These are phyloP conservation scores for Blastocystis sp. DNA, from an alignment of 352 stramenopile genomes.

Conservation along the genomic window DNA sequence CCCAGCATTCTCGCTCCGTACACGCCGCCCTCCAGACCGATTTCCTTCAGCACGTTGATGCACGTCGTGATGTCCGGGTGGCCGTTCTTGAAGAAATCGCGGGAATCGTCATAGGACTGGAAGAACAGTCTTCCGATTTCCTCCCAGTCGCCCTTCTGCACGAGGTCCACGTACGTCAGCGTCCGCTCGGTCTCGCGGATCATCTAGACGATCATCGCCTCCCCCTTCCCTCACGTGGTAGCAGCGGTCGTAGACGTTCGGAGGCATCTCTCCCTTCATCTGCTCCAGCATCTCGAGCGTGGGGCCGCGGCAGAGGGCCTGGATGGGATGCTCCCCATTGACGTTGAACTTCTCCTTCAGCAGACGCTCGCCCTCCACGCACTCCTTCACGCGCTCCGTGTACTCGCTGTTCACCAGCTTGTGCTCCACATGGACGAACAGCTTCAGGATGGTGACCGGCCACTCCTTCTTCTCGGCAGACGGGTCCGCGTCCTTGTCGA, in stretches of 20 bases:
- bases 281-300: constrained; percentile 45
- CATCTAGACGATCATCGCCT: constrained; percentile 42
- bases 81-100: constrained; percentile 47
- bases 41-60: constrained; percentile 49
- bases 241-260: constrained; percentile 28
- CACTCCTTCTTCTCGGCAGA: not conserved
- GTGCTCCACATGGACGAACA: constrained; percentile 54
- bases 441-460: constrained; percentile 50
- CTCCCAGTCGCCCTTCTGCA: constrained; percentile 42
- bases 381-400: constrained; percentile 44
- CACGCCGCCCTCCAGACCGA: constrained; percentile 26
- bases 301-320: constrained; percentile 21
- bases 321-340: not conserved
- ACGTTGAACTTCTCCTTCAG: constrained; percentile 44
- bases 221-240: constrained; percentile 8
- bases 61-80: constrained; percentile 52
- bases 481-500: not conserved
- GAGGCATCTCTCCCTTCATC: constrained; percentile 36
- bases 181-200: constrained; percentile 56
- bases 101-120: constrained; percentile 49
- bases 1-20: constrained; percentile 52
- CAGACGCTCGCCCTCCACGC: constrained; percentile 22
- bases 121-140: constrained; percentile 50
- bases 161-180: constrained; percentile 34
- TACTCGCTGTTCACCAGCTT: constrained; percentile 58